Evolutionary conservation across 179 eudicot genomes (phyloP).

Genomic region (Gypsophila paniculata): DNA sequence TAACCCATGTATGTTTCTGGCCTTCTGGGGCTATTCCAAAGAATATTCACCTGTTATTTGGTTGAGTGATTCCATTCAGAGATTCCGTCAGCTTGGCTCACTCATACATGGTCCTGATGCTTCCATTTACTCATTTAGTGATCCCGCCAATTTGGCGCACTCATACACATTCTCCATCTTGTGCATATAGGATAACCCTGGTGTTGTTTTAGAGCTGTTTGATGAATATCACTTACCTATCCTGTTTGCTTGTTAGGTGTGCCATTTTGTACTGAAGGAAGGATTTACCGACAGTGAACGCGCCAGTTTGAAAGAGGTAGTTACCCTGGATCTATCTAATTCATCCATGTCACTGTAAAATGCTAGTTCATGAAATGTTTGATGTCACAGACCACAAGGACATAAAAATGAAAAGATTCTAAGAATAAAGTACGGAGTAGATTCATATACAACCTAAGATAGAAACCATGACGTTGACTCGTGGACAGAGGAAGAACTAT

Average conservation of each 20-base stretch:
- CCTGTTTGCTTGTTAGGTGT: conserved; percentile 39
- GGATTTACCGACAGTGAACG: conserved; percentile 47
- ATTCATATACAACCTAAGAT: no score
- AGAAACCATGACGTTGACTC: no score
- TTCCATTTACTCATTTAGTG: neutral
- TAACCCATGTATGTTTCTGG: neutral
- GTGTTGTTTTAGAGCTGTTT: neutral
- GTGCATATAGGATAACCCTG: neutral
- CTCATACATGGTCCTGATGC: no score
- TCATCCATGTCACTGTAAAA: neutral
- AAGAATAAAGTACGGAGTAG: no score
- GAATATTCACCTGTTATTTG: neutral
- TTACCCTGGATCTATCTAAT: neutral
- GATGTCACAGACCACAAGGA: neutral
- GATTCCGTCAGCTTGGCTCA: no score
- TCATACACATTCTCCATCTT: neutral
- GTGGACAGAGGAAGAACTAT: no score
- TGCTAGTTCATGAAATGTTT: neutral
- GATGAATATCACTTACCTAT: neutral
- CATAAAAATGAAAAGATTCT: no score
- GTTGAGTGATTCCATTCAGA: neutral
- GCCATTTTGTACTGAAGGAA: conserved; percentile 66
- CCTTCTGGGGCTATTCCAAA: neutral
- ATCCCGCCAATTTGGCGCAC: neutral
- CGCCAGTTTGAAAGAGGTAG: conserved; percentile 60